Percentiles rank a stretch among this genome's conserved stretches.
These are phyloP conservation scores for Alnus rubra DNA, from an alignment of 306 rosid genomes.

Conservation along the genomic window DNA sequence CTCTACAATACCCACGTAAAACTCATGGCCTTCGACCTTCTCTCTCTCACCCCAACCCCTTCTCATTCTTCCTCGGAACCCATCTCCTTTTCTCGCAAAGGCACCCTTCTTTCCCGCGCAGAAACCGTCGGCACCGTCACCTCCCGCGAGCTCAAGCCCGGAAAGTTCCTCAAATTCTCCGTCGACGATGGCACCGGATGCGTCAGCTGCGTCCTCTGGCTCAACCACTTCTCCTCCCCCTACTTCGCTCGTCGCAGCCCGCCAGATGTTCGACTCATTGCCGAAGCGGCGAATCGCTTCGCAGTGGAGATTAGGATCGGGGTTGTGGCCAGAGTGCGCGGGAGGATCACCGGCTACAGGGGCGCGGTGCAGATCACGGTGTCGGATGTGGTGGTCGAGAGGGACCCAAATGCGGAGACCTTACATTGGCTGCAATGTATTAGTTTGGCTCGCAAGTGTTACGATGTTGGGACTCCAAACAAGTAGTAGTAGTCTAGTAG, in stretches of 20 bases:
- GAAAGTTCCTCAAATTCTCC: conserved; percentile 51
- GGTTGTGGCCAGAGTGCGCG: conserved; percentile 66
- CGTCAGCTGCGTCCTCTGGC: conserved; percentile 80
- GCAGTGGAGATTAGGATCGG: conserved; percentile 43
- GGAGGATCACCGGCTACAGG: conserved; percentile 44
- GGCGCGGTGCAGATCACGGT: conserved; percentile 70
- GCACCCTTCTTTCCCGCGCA: conserved; percentile 45
- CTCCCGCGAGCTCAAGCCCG: conserved; percentile 50
- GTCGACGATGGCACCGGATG: conserved; percentile 76
- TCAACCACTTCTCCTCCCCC: conserved; percentile 60
- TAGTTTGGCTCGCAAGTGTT: conserved; percentile 62
- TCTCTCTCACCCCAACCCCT: conserved; percentile 46
- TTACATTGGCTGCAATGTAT: conserved; percentile 75
- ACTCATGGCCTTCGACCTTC: conserved; percentile 70
- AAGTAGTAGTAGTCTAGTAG: neutral
- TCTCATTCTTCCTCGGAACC: conserved; percentile 21
- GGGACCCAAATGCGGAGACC: conserved; percentile 71
- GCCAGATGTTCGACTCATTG: conserved; percentile 44
- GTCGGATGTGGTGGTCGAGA: conserved; percentile 65
- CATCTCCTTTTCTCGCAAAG: conserved; percentile 46
- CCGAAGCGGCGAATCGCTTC: conserved; percentile 37
- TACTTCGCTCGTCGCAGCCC: conserved; percentile 50
- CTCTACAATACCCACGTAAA: conserved; percentile 62
- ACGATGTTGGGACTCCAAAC: conserved; percentile 28
- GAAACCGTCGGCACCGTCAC: conserved; percentile 67